Evolutionary conservation across 768 basidiomycete genomes (phyloP), one percentile per base, ranked within the genome.

Genomic region (Phaffia tasmanica): DNA sequence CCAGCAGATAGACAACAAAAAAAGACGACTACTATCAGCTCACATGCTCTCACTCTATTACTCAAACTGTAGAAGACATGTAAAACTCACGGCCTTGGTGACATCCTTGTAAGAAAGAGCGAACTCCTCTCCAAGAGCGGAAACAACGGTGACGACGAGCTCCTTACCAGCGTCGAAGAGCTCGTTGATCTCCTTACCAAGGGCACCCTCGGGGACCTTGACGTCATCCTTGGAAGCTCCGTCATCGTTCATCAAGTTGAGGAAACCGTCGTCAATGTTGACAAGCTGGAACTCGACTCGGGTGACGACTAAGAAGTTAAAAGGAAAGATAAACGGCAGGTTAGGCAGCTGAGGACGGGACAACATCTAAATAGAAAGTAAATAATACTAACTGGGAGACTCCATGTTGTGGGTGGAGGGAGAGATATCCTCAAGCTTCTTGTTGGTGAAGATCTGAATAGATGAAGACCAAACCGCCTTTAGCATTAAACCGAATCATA

Each of bases 341-440:
- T 54, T 16, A 54, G 53, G 4, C 23, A 16, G 9, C 53, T 23
- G 53, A n/a, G n/a, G n/a, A 16, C 53, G 9, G 15, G 4, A 54
- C 15, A 16, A 54, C 9, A 29, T 54, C 23, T 5, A 54, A 29
- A 29, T 9, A 15, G 15, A 29, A 23, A 54, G 53, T 9, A 15
- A 54, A 16, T 5, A 54, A 5, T 5, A 42, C 35, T 4, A 42
- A 42, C 35, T 68, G 56, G 67, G 67, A 32, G 67, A 51, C 67
- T 97, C 93, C 89, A 99, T 92, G 82, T 99, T 99, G 84, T 99
- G 95, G 77, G 94, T 99, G 76, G 91, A 94, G 74, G 75, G 70
- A 53, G 70, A 70, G 69, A 72, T 71, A 81, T 85, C 78, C 73
- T 86, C 93, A 79, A 92, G 74, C 82, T 99, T 99, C 84, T 95